phyloP scores from a whole-genome alignment of 352 stramenopile genomes.

The Pythium oligandrum region DNA sequence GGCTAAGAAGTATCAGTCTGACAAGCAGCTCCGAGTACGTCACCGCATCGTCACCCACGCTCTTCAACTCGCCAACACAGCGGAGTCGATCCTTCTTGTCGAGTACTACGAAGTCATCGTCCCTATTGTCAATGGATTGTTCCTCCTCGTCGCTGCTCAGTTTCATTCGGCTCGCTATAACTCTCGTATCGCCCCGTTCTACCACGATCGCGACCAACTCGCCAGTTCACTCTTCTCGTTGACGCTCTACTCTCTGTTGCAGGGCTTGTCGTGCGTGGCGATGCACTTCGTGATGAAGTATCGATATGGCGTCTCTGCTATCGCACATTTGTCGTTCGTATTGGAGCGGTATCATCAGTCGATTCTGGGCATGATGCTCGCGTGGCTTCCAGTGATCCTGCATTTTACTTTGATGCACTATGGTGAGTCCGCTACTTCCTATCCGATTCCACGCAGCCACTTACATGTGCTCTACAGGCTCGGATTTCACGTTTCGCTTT shows the following conservation, averaged over 20 bases:
- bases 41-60: neutral
- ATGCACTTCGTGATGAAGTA: constrained; percentile 12
- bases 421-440: constrained; percentile 15
- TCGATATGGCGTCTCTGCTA: constrained; percentile 8
- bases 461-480: neutral
- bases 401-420: constrained; percentile 9
- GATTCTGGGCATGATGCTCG: constrained; percentile 7
- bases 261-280: neutral
- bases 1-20: no score
- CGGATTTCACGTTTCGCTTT: no score
- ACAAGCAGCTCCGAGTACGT: no score
- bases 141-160: neutral
- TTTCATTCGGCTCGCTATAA: constrained; percentile 1
- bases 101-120: constrained; percentile 6
- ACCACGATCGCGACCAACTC: neutral
- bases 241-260: neutral
- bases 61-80: neutral
- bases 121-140: constrained; percentile 3
- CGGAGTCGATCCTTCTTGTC: constrained; percentile 3
- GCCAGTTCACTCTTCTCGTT: neutral
- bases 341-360: constrained; percentile 6
- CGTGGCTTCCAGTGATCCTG: constrained; percentile 9
- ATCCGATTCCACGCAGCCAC: constrained; percentile 4
- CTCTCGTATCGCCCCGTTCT: neutral
- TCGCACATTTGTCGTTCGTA: constrained; percentile 6